Evolutionary conservation across 768 basidiomycete species (phyloP), one percentile per base, ranked within the genome.

Genomic region (Hemileccinum impolitum): DNA sequence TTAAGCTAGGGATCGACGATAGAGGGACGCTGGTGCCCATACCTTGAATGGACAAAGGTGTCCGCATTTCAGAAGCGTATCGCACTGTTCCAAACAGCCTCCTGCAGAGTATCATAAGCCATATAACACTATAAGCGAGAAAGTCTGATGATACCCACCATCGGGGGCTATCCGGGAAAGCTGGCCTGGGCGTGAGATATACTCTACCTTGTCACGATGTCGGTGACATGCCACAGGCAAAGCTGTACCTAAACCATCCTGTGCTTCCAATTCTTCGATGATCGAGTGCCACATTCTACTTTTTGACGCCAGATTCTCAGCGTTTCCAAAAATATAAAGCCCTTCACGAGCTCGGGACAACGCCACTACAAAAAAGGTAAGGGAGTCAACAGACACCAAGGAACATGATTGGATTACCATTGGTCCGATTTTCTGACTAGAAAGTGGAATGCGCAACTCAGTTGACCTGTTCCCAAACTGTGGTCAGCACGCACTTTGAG

Each of bases 301-400:
- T 48, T 67, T 71, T 14, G 72, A 65, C 4, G 75, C 67, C 37
- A 87, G 60, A 36, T 81, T 77, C 0, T 72, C 62, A 0, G 83
- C 79, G 45, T 88, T 87, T 19, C 89, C 88, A 4, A 90, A 66
- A 28, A 91, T 78, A 57, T 75, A 90, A 2, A 91, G 68, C 5
- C 88, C 88, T 51, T 90, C 80, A 42, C 79, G 76, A 4, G 88
- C 87, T 18, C 88, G 75, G 18, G 87, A 88, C 4, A 90, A 62
- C 0, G 89, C 85, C 36, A 90, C 88, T 74, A 51, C 17, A 18
- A 28, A 3, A 45, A 48, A 43, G 31, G 32, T 31, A 26, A 38
- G 36, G 3, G 10, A 48, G 53, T 30, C 59, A 42, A 38, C 21
- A n/a, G 26, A 10, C 4, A 11, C 23, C 14, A 15, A 6, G 12